Percentiles rank a stretch among this genome's conserved stretches.
Evolutionary conservation across 192 early-diverging fungal genomes (phyloP).

Genomic region (Dissophora globulifera): DNA sequence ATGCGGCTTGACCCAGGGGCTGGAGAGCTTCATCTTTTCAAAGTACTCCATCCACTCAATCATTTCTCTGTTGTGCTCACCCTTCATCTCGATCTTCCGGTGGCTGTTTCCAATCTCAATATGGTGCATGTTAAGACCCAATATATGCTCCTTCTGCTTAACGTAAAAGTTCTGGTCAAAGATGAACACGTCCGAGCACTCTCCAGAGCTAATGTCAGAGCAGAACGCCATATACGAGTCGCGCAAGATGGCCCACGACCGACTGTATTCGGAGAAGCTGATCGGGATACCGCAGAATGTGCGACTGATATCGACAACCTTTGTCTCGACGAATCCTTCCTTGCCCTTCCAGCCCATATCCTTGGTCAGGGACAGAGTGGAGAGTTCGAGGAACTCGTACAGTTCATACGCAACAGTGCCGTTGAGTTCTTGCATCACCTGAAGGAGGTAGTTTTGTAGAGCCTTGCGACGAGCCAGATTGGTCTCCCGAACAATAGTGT

Average conservation of each 20-base stretch:
- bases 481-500: slow-evolving; percentile 37
- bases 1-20: slow-evolving; percentile 73
- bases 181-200: slow-evolving; percentile 61
- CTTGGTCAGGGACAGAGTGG: slow-evolving; percentile 75
- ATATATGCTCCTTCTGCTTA: slow-evolving; percentile 22
- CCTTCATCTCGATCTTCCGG: slow-evolving; percentile 76
- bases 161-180: slow-evolving; percentile 60
- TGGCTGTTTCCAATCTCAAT: slow-evolving; percentile 66
- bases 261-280: slow-evolving; percentile 12
- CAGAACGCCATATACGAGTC: slow-evolving; percentile 76
- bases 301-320: slow-evolving; percentile 62
- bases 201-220: slow-evolving; percentile 45
- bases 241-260: slow-evolving; percentile 81
- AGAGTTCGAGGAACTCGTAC: slow-evolving; percentile 81
- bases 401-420: slow-evolving; percentile 75
- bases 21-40: slow-evolving; percentile 62
- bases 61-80: slow-evolving; percentile 67
- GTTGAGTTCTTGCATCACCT: slow-evolving; percentile 66
- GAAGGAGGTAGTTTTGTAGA: slow-evolving; percentile 70
- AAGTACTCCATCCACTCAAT: slow-evolving; percentile 76
- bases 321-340: slow-evolving; percentile 78
- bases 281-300: slow-evolving; percentile 47
- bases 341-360: slow-evolving; percentile 91
- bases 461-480: slow-evolving; percentile 63
- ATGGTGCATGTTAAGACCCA: slow-evolving; percentile 66